A percentile compares a stretch with the other conserved stretches of the same genome.
phyloP scores from a whole-genome alignment of 2,329 filamentous ascomycete species.

The Penicillium polonicum region DNA sequence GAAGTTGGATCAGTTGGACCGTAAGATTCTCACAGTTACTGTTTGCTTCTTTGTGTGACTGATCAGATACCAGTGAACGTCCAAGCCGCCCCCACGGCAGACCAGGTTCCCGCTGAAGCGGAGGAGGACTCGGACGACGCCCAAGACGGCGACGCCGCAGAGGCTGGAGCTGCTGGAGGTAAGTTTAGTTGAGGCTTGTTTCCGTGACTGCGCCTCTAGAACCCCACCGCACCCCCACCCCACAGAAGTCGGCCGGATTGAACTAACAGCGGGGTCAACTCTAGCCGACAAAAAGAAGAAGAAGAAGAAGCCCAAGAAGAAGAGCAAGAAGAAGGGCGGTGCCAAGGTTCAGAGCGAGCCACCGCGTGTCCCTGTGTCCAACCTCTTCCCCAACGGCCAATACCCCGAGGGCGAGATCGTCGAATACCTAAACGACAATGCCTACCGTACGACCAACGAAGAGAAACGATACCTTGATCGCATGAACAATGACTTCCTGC shows the following conservation, averaged over 20 bases:
- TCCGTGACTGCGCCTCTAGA: neutral
- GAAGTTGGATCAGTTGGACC: constrained; percentile 42
- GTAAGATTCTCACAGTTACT: constrained; percentile 27
- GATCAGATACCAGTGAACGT: constrained; percentile 39
- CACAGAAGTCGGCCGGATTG: neutral
- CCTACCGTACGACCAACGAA: constrained; percentile 75
- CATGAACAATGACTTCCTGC: constrained; percentile 74
- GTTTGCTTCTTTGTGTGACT: constrained; percentile 8
- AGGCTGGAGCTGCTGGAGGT: constrained; percentile 41
- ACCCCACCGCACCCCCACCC: neutral
- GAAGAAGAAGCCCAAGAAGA: constrained; percentile 80
- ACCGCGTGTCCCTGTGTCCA: constrained; percentile 69
- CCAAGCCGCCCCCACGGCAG: constrained; percentile 34
- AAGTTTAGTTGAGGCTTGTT: constrained; percentile 10
- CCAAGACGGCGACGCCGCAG: constrained; percentile 48
- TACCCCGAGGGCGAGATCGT: constrained; percentile 78
- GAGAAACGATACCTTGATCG: constrained; percentile 82
- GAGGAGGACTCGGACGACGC: constrained; percentile 58
- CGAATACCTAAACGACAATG: constrained; percentile 75
- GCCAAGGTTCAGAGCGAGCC: constrained; percentile 73
- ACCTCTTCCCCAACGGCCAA: constrained; percentile 68
- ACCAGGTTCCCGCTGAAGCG: constrained; percentile 44
- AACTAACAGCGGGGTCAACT: constrained; percentile 9
- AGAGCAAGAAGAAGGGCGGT: constrained; percentile 63
- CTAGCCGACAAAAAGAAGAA: constrained; percentile 70